phyloP scores from a whole-genome alignment of 116 monocot species.

The Thalassia testudinum region DNA sequence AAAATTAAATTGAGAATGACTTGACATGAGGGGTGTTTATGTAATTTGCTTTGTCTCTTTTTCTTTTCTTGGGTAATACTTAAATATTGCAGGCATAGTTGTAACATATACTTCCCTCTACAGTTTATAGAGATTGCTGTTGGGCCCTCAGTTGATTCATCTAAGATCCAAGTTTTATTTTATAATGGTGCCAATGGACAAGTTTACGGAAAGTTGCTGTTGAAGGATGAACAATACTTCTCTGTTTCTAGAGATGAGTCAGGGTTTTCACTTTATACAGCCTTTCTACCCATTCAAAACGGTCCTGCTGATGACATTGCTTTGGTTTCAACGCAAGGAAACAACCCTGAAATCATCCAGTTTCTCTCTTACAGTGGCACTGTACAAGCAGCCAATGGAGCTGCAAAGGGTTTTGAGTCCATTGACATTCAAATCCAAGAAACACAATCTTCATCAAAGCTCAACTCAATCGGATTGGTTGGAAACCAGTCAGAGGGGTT shows the following conservation, averaged over 20 bases:
- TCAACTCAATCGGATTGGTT: conserved; percentile 26
- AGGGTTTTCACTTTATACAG: conserved; percentile 18
- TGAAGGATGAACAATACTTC: conserved; percentile 10
- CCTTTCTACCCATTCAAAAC: conserved; percentile 19
- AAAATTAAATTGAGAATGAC: too few relatives aligned
- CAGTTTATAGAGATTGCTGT: conserved; percentile 33
- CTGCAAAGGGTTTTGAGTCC: conserved; percentile 18
- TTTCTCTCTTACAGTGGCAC: conserved; percentile 33
- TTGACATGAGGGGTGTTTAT: too few relatives aligned
- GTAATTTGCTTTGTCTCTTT: too few relatives aligned
- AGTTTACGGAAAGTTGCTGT: conserved; percentile 9
- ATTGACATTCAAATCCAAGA: conserved; percentile 7
- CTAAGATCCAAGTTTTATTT: conserved; percentile 9
- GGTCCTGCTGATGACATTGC: conserved; percentile 36
- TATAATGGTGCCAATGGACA: conserved; percentile 32
- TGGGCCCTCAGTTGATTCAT: conserved; percentile 6
- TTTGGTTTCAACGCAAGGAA: conserved; percentile 8
- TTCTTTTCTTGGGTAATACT: too few relatives aligned
- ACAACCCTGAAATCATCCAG: conserved; percentile 12
- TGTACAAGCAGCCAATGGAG: conserved; percentile 20
- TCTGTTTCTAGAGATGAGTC: conserved; percentile 1
- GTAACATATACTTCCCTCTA: conserved; percentile 3
- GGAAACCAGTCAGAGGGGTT: conserved; percentile 10
- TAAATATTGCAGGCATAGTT: too few relatives aligned
- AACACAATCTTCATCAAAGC: conserved; percentile 10